phyloP scores from a whole-genome alignment of 2,329 filamentous ascomycete species.

The Pyrenochaeta sp. region DNA sequence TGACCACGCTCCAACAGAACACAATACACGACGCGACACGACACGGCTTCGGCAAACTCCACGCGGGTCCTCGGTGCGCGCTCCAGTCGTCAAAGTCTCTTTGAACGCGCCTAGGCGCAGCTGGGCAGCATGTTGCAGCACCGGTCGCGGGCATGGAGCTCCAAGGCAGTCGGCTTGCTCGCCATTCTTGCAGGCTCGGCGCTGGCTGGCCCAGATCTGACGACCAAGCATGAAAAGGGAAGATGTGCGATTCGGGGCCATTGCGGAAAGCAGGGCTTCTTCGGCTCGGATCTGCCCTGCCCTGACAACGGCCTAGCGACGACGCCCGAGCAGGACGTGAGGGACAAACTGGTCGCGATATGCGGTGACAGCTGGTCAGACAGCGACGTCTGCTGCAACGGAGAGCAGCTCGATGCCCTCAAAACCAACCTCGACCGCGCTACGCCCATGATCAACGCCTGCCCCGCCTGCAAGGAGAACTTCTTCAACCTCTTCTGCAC shows the following conservation, averaged over 20 bases:
- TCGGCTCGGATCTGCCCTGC: conserved; percentile 88
- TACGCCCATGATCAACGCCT: conserved; percentile 87
- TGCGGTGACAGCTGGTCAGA: conserved; percentile 88
- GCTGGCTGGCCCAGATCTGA: conserved; percentile 42
- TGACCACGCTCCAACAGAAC: too few species aligned
- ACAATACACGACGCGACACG: too few species aligned
- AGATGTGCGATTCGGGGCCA: conserved; percentile 90
- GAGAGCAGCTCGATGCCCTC: conserved; percentile 81
- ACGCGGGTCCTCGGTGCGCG: not conserved
- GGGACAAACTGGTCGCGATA: conserved; percentile 80
- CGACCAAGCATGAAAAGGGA: conserved; percentile 77
- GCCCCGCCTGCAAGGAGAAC: conserved; percentile 96
- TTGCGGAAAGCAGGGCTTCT: conserved; percentile 89
- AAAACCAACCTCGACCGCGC: conserved; percentile 86
- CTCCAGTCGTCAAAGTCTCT: not conserved
- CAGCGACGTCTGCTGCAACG: conserved; percentile 83
- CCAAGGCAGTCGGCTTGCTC: conserved; percentile 35
- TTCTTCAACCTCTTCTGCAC: conserved; percentile 99
- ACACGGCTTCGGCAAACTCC: too few species aligned
- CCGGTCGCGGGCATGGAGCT: conserved; percentile 31
- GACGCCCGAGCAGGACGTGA: conserved; percentile 73
- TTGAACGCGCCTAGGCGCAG: conserved; percentile 21
- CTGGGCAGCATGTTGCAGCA: conserved; percentile 27
- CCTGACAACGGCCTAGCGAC: conserved; percentile 86
- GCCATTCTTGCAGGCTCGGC: conserved; percentile 36